A percentile compares a stretch with the other conserved stretches of the same genome.
Conservation (phyloP, 139 green algal genomes). For the Nannochloris sp. region DNA sequence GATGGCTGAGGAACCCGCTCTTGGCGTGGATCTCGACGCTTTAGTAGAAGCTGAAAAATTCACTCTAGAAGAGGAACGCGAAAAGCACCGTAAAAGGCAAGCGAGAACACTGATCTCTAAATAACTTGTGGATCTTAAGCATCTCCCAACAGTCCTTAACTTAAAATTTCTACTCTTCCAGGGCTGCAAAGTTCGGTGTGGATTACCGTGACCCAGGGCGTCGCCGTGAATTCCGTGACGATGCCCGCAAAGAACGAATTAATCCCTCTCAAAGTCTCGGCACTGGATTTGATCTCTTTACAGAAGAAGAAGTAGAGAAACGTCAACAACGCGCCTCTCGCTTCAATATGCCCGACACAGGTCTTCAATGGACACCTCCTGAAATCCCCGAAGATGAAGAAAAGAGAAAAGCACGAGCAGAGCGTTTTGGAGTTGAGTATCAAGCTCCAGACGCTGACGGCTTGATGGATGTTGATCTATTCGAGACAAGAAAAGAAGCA, state of each 20-base stretch:
- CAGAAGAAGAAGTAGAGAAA: constrained; percentile 62
- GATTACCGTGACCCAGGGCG: constrained; percentile 45
- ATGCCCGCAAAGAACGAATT: constrained; percentile 26
- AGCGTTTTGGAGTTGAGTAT: constrained; percentile 59
- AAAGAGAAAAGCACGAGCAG: constrained; percentile 42
- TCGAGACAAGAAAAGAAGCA: constrained; percentile 50
- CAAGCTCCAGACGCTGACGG: constrained; percentile 37
- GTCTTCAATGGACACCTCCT: constrained; percentile 12
- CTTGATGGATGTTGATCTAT: constrained; percentile 52
- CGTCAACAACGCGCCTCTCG: constrained; percentile 41
- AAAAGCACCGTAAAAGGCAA: constrained; percentile 43
- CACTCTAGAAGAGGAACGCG: constrained; percentile 40
- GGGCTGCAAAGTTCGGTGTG: constrained; percentile 52
- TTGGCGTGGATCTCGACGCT: not conserved
- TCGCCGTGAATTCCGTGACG: constrained; percentile 34
- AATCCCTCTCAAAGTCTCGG: constrained; percentile 37
- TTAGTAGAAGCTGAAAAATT: constrained; percentile 17
- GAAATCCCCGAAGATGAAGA: constrained; percentile 32
- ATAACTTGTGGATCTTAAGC: not conserved
- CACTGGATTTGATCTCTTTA: constrained; percentile 65
- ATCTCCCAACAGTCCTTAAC: constrained; percentile 1
- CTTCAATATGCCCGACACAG: constrained; percentile 29
- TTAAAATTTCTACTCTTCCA: constrained; percentile 25
- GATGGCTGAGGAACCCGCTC: not conserved
- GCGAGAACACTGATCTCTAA: not conserved